These are phyloP conservation scores for Athelia psychrophila DNA, from an alignment of 1,284 basidiomycete species.

Conservation along the genomic window DNA sequence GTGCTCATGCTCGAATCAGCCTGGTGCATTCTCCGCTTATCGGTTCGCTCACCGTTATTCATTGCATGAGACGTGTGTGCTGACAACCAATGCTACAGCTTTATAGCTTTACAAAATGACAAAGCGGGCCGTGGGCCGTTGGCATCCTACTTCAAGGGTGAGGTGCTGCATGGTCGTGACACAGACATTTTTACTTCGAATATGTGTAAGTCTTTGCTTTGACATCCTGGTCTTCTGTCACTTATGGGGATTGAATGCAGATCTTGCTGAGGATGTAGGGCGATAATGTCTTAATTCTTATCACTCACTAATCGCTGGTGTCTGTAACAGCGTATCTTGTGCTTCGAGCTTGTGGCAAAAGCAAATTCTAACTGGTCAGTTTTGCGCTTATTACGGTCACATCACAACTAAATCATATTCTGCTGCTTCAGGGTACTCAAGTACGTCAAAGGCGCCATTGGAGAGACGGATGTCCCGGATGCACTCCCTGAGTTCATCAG, in stretches of 20 bases:
- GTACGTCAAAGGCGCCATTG: slow-evolving; percentile 94
- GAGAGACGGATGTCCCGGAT: slow-evolving; percentile 97
- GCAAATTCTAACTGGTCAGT: slow-evolving; percentile 77
- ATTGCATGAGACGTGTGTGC: neutral
- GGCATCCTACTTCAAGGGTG: slow-evolving; percentile 96
- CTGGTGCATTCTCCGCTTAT: slow-evolving; percentile 95
- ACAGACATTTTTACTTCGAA: slow-evolving; percentile 95
- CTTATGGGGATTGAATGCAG: slow-evolving; percentile 42
- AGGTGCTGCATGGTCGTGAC: slow-evolving; percentile 86
- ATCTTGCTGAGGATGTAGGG: slow-evolving; percentile 82
- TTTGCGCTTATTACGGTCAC: neutral
- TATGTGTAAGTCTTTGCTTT: slow-evolving; percentile 85
- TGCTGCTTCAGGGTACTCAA: slow-evolving; percentile 72
- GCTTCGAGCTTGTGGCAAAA: slow-evolving; percentile 96
- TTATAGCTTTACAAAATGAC: slow-evolving; percentile 90
- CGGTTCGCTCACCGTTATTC: slow-evolving; percentile 30
- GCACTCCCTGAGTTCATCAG: slow-evolving; percentile 92
- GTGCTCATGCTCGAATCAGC: slow-evolving; percentile 41
- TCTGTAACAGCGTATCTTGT: slow-evolving; percentile 78
- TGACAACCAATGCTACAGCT: slow-evolving; percentile 35
- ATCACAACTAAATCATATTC: too few relatives aligned
- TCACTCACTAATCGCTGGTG: slow-evolving; percentile 4
- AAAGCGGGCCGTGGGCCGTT: slow-evolving; percentile 84
- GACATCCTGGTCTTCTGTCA: too few relatives aligned
- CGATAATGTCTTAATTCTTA: slow-evolving; percentile 1